These are phyloP conservation scores for Globisporangium heterothallicum DNA, from an alignment of 352 stramenopile species.

Conservation along the genomic window DNA sequence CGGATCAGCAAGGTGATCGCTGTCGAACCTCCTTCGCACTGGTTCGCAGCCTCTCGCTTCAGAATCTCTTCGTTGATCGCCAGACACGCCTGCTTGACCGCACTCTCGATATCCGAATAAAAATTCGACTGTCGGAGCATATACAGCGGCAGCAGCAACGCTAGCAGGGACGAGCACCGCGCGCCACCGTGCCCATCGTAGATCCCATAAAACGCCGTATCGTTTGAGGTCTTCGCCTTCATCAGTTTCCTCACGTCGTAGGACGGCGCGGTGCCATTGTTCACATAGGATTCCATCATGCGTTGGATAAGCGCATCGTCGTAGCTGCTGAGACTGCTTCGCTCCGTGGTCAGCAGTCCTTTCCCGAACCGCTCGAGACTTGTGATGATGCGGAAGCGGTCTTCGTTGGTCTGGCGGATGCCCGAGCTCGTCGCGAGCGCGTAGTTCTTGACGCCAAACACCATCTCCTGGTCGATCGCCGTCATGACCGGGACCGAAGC, in stretches of 20 bases:
- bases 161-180: conserved; percentile 51
- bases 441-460: conserved; percentile 37
- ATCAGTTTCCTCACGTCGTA: conserved; percentile 35
- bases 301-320: conserved; percentile 24
- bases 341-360: conserved; percentile 38
- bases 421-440: conserved; percentile 41
- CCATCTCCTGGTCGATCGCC: conserved; percentile 45
- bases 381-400: conserved; percentile 66
- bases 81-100: conserved; percentile 36
- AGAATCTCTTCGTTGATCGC: conserved; percentile 72
- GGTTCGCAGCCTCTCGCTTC: conserved; percentile 32
- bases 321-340: conserved; percentile 17
- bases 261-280: conserved; percentile 27
- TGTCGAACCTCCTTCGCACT: conserved; percentile 58
- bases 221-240: conserved; percentile 19
- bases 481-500: conserved; percentile 5
- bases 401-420: conserved; percentile 50
- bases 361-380: conserved; percentile 57
- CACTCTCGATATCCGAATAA: conserved; percentile 27
- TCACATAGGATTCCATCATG: conserved; percentile 46
- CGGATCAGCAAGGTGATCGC: conserved; percentile 59
- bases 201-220: conserved; percentile 68
- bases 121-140: conserved; percentile 54
- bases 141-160: conserved; percentile 64
- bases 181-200: conserved; percentile 73